phyloP scores from a whole-genome alignment of 331 rosid genomes.

The Quercus phellos region DNA sequence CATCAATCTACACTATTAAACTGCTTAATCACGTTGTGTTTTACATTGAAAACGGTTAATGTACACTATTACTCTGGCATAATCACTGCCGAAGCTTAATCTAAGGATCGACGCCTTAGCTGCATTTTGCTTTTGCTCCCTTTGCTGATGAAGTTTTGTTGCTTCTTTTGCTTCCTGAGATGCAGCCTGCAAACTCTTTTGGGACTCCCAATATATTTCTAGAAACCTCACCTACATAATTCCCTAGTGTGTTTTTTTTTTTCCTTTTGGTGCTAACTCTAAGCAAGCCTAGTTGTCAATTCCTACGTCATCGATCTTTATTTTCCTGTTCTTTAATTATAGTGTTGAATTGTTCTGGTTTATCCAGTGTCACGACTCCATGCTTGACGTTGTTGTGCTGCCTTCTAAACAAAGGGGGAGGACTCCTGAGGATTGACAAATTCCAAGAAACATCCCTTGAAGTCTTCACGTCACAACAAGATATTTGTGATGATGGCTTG shows the following conservation, averaged over 20 bases:
- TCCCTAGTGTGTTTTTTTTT: constrained; percentile 14
- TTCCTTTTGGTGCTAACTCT: too few relatives aligned
- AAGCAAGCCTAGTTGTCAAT: too few relatives aligned
- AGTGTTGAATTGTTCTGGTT: too few relatives aligned
- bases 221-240: constrained; percentile 9
- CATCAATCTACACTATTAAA: background rate
- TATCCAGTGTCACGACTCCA: constrained; percentile 12
- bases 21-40: background rate
- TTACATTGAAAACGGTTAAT: background rate
- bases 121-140: constrained; percentile 15
- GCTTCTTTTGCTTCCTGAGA: constrained; percentile 4
- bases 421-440: constrained; percentile 8
- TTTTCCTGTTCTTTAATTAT: too few relatives aligned
- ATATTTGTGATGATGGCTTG: background rate
- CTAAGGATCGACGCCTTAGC: constrained; percentile 19
- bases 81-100: background rate
- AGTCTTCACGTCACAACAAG: background rate
- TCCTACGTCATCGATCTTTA: too few relatives aligned
- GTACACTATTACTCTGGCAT: background rate
- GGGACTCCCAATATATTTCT: constrained; percentile 12
- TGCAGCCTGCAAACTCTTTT: constrained; percentile 15
- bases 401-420: constrained; percentile 4
- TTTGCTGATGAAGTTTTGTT: constrained; percentile 3
- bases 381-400: constrained; percentile 9
- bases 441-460: background rate